Percentiles rank a stretch among this genome's conserved stretches.
Evolutionary conservation across 202 grass and related monocot species (phyloP).

Genomic region (Setaria italica): DNA sequence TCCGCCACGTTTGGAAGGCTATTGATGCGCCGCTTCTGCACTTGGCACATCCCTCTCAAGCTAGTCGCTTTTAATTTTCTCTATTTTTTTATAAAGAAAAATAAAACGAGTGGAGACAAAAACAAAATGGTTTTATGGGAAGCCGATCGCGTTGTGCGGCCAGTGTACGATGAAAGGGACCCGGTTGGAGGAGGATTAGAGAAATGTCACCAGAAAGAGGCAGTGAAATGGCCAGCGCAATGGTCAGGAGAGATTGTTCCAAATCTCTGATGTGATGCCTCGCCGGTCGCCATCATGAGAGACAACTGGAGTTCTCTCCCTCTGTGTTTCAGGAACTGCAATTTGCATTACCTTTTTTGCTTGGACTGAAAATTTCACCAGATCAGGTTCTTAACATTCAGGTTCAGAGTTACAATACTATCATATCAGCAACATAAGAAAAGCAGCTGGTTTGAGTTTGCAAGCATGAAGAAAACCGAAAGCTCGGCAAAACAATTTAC

Average conservation of each 20-base stretch:
- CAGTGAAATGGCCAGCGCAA: background rate
- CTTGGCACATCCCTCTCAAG: conserved; percentile 24
- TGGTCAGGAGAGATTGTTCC: background rate
- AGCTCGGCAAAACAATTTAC: background rate
- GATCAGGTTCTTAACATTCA: background rate
- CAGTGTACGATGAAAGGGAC: conserved; percentile 29
- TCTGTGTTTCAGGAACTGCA: background rate
- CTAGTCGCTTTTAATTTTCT: background rate
- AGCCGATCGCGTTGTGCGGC: conserved; percentile 27
- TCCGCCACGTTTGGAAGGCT: background rate
- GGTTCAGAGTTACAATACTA: background rate
- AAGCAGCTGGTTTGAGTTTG: background rate
- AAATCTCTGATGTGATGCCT: background rate
- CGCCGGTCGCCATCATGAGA: conserved; percentile 1
- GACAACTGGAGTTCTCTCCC: background rate
- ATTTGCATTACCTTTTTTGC: background rate
- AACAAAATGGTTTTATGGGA: background rate
- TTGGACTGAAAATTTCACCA: background rate
- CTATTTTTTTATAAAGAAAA: background rate
- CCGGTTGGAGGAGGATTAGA: background rate
- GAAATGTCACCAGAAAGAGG: background rate
- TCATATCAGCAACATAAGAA: background rate
- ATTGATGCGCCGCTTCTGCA: conserved; percentile 56
- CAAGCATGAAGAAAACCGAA: background rate
- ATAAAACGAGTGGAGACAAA: background rate